phyloP scores from a whole-genome alignment of 1,139 yeast species.

The Diutina pseudorugosa region DNA sequence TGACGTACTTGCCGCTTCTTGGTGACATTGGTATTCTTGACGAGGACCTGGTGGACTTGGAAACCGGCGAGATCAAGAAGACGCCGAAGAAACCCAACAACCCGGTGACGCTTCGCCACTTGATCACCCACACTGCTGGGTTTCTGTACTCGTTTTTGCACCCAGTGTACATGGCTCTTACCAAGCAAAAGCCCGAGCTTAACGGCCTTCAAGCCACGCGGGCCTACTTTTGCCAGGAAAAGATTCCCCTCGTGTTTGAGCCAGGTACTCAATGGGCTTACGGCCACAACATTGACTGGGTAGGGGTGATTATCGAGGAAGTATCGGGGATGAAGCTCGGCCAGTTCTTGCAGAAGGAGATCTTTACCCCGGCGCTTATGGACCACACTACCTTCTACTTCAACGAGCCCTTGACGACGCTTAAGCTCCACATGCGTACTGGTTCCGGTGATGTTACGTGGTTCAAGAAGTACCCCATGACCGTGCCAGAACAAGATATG shows the following conservation, averaged over 20 bases:
- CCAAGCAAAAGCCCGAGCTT: not conserved
- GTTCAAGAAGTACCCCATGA: slow-evolving; percentile 13
- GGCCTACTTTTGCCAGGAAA: not conserved
- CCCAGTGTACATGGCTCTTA: slow-evolving; percentile 12
- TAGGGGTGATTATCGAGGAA: slow-evolving; percentile 33
- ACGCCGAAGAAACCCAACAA: slow-evolving; percentile 15
- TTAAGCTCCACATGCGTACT: not conserved
- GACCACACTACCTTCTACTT: slow-evolving; percentile 5
- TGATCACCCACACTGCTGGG: slow-evolving; percentile 42
- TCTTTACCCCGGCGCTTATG: slow-evolving; percentile 37
- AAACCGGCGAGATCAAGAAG: slow-evolving; percentile 15
- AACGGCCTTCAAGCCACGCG: not conserved
- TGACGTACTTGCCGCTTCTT: slow-evolving; percentile 28
- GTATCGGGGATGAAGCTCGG: slow-evolving; percentile 32
- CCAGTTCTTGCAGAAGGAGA: slow-evolving; percentile 22
- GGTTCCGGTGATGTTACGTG: not conserved
- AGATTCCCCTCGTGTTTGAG: slow-evolving; percentile 32
- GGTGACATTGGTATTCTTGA: slow-evolving; percentile 28
- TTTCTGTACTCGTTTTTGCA: slow-evolving; percentile 34
- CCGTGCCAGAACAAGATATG: slow-evolving; percentile 17
- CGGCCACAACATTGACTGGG: slow-evolving; percentile 43
- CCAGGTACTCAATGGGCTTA: slow-evolving; percentile 43
- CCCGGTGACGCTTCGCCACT: slow-evolving; percentile 33
- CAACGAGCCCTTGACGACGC: slow-evolving; percentile 3
- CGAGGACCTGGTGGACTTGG: slow-evolving; percentile 18